These are phyloP conservation scores for Tylopilus sp. DNA, from an alignment of 1,284 basidiomycete genomes.

Conservation along the genomic window DNA sequence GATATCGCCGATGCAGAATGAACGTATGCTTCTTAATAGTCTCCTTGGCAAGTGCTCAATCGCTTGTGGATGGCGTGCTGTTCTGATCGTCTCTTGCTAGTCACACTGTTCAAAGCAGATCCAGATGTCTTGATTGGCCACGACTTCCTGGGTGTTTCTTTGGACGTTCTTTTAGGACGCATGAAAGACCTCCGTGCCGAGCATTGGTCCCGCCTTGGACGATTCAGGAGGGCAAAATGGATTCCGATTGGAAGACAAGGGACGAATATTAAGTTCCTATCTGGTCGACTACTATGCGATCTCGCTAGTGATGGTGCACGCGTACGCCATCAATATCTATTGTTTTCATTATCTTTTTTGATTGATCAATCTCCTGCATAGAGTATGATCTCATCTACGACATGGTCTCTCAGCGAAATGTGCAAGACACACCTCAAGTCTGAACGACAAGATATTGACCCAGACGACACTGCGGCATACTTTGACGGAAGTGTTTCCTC, in stretches of 20 bases:
- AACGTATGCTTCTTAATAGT: constrained; percentile 82
- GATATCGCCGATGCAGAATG: constrained; percentile 77
- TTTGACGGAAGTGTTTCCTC: constrained; percentile 82
- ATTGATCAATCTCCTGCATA: constrained; percentile 29
- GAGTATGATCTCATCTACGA: constrained; percentile 93
- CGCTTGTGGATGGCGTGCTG: neutral
- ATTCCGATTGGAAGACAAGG: constrained; percentile 82
- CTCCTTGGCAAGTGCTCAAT: constrained; percentile 57
- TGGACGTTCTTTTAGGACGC: constrained; percentile 89
- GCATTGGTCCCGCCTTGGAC: constrained; percentile 91
- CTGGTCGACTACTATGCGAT: constrained; percentile 88
- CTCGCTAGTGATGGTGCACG: constrained; percentile 93
- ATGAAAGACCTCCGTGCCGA: constrained; percentile 89
- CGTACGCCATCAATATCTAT: constrained; percentile 41
- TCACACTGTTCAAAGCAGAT: constrained; percentile 81
- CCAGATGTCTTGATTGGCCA: constrained; percentile 96
- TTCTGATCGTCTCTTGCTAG: constrained; percentile 38
- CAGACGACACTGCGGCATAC: constrained; percentile 90
- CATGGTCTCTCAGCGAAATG: constrained; percentile 99
- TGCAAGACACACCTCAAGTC: constrained; percentile 85
- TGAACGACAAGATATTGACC: constrained; percentile 89
- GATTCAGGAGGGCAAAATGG: constrained; percentile 86
- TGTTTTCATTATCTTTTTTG: neutral
- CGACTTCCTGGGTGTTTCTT: constrained; percentile 88
- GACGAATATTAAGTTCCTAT: constrained; percentile 79